Base-by-base conservation (phyloP, 2,329 filamentous ascomycete genomes). In the Metarhizium robertsii region DNA sequence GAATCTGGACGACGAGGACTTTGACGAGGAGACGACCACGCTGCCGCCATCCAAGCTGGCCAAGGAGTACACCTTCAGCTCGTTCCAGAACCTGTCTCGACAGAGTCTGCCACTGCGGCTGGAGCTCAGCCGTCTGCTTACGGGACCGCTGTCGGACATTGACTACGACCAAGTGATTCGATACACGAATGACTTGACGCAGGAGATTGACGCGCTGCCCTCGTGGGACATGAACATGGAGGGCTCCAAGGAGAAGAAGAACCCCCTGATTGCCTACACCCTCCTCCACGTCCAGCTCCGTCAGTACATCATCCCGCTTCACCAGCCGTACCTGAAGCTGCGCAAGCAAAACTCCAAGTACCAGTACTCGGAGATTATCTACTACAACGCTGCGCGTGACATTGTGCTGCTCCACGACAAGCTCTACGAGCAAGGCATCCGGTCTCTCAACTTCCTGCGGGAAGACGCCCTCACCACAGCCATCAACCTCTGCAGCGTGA, bases 81-180 rank as follows among this genome's bases (percentile, higher is more conserved):
- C 80, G 2, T 84, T 81, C 64, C 80, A 83, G 62, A 74, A 81
- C 61, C 66, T 83, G 42, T 76, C 78, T 56, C 75, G 80, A 4
- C 79, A 79, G 60, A 83, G 79, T 61, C 70, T 84, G 18, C 71
- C 74, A 3, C 70, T 83, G 45, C 78, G 81, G 6, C 71, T 84
- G 5, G 80, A 84, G 64, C 70, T 84, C 40, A 83, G 76, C 63
- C 75, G 77, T 45, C 69, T 84, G 4, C 67, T 84, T 30, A 81
- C 79, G 1, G 80, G 80, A 0, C 75, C 79, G 0, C 71, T 75
- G 5, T 74, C 76, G 2, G 77, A 81, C 30, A 73, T 83, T 11
- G 79, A 82, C 65, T 85, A 83, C 66, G 81, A 84, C 58, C 79
- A 83, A 57, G 79, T 82, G 42, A 81, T 83, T 59, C 78, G 77